These are phyloP conservation scores for Carex pumila DNA, from an alignment of 176 grass and related monocot species.

Conservation along the genomic window DNA sequence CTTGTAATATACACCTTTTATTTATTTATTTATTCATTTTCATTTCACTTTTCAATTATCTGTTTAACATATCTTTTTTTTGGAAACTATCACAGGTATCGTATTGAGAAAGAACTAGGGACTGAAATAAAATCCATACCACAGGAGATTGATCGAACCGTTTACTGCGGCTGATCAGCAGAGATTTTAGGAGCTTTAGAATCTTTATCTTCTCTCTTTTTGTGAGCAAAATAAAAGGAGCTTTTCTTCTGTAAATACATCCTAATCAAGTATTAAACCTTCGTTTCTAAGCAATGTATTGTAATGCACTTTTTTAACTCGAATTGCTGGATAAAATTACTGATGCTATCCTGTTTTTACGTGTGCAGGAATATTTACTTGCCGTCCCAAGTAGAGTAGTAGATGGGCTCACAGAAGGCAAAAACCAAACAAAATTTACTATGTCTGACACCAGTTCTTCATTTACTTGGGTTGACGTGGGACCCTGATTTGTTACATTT, in stretches of 20 bases:
- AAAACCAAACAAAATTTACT: neutral
- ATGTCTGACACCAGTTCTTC: neutral
- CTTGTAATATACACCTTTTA: slow-evolving; percentile 22
- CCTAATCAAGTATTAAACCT: slow-evolving; percentile 44
- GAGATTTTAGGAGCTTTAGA: slow-evolving; percentile 13
- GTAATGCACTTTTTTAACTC: slow-evolving; percentile 12
- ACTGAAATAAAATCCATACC: slow-evolving; percentile 97
- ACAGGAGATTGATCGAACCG: slow-evolving; percentile 79
- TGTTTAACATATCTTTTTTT: slow-evolving; percentile 24
- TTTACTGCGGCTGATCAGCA: slow-evolving; percentile 70
- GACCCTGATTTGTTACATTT: slow-evolving; percentile 15
- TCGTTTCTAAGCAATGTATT: neutral
- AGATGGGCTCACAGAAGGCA: slow-evolving; percentile 19
- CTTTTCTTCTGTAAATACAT: slow-evolving; percentile 57
- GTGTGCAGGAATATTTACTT: slow-evolving; percentile 11
- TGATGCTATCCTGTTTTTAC: neutral
- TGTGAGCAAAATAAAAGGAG: slow-evolving; percentile 35
- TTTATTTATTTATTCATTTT: neutral
- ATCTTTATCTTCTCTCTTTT: slow-evolving; percentile 32
- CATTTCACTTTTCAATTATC: neutral
- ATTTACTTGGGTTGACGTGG: slow-evolving; percentile 9
- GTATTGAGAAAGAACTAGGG: slow-evolving; percentile 96
- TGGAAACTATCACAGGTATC: slow-evolving; percentile 42
- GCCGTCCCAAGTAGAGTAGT: neutral
- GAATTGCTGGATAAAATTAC: neutral